Evolutionary conservation across 768 basidiomycete genomes (phyloP), one percentile per base, ranked within the genome.

Genomic region (Cyclocybe cylindracea): DNA sequence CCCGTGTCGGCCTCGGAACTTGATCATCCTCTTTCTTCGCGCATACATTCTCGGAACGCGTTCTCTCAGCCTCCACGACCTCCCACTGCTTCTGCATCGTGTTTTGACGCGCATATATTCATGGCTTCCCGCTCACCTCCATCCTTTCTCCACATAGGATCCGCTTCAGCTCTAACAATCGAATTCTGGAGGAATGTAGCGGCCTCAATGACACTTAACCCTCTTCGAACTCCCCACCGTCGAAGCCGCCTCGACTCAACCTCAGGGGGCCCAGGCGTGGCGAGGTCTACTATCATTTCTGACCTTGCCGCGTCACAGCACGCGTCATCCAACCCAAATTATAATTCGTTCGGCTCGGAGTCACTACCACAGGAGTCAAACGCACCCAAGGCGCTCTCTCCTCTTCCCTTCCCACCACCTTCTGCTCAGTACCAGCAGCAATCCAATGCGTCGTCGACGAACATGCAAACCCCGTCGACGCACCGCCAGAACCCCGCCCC

Each of bases 21-120:
- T 39, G 9, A 44, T 39, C 36, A 36, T 43, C 44, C 33, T 37
- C 47, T 51, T 45, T 44, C 36, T 5, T 37, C 38, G 32, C 48
- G 48, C 16, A 41, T 41, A 49, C 16, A 49, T 49, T 24, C 42
- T 34, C 39, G 48, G 39, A 19, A 32, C 33, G 42, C 13, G 10
- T 11, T n/a, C 34, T 36, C 19, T 36, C 34, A 24, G 18, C 11
- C 24, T 39, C 35, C 5, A 19, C 24, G 29, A 10, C 39, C 11
- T 16, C 38, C 24, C 16, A 50, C 50, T 35, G 18, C 50, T 47
- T 57, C 41, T 54, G 44, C 29, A 16, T 44, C 18, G 44, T 42
- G 36, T 44, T 58, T 58, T 32, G 16, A 51, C 56, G 55, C 62
- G 60, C 62, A 61, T 64, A 64, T 61, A 61, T 58, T 52, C 54